phyloP scores from a whole-genome alignment of 2,329 filamentous ascomycete species.

The Fusarium falciforme region DNA sequence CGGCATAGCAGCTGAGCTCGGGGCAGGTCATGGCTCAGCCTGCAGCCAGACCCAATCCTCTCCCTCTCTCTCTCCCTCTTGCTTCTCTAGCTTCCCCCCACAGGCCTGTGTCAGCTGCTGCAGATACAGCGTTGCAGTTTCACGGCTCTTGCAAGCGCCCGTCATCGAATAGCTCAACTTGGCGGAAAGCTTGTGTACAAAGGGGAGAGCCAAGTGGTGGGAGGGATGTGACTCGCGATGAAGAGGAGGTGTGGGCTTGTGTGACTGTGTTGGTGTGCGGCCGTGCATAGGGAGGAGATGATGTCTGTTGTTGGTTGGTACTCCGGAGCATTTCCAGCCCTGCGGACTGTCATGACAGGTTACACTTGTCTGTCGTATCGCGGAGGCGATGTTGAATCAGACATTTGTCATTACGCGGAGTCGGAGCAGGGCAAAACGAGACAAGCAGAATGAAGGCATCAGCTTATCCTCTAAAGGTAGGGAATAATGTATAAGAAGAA shows the following conservation, averaged over 20 bases:
- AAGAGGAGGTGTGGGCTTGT: background rate
- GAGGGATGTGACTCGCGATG: background rate
- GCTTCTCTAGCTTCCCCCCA: conserved; percentile 6
- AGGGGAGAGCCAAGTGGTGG: background rate
- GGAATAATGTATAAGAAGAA: background rate
- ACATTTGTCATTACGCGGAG: conserved; percentile 4
- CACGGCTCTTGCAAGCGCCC: conserved; percentile 6
- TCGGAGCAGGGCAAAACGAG: background rate
- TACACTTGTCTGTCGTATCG: background rate
- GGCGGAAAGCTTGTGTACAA: background rate
- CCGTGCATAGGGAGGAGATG: background rate
- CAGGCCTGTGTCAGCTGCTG: conserved; percentile 26
- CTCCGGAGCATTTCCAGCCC: conserved; percentile 4
- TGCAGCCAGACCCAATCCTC: conserved; percentile 9
- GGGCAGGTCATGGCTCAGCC: conserved; percentile 14
- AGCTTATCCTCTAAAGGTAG: background rate
- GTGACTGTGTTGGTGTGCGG: background rate
- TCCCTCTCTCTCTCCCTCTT: background rate
- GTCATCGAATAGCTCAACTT: background rate
- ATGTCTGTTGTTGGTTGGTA: background rate
- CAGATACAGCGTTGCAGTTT: conserved; percentile 18
- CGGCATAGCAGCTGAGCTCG: conserved; percentile 2
- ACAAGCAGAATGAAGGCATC: background rate
- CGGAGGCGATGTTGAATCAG: background rate
- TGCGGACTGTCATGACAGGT: background rate